These are phyloP conservation scores for Vitis hybrid DNA, from an alignment of 177 flowering plant species.

Conservation along the genomic window DNA sequence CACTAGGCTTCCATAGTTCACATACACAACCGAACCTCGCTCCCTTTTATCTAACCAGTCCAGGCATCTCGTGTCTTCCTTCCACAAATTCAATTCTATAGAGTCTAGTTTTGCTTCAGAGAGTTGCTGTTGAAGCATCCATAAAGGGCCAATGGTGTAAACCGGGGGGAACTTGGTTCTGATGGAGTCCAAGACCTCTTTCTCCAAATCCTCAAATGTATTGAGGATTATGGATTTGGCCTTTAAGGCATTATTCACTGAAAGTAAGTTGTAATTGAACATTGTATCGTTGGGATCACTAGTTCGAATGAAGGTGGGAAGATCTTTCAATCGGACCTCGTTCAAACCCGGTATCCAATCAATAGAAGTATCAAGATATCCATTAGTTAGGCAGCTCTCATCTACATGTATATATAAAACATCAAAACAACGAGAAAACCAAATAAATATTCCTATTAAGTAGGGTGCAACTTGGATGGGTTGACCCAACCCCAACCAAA, in stretches of 20 bases:
- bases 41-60: constrained; percentile 34
- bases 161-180: too few relatives aligned
- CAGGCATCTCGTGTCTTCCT: constrained; percentile 22
- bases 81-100: constrained; percentile 29
- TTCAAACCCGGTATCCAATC: constrained; percentile 1
- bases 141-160: too few relatives aligned
- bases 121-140: too few relatives aligned
- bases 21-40: constrained; percentile 33
- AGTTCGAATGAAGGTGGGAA: constrained; percentile 1
- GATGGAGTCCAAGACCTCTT: too few relatives aligned
- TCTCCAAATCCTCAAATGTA: not conserved
- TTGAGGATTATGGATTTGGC: not conserved
- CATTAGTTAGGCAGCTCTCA: not conserved
- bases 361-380: not conserved
- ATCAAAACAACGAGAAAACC: too few relatives aligned
- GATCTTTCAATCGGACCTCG: not conserved
- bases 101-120: too few relatives aligned
- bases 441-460: too few relatives aligned
- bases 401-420: not conserved
- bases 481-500: too few relatives aligned
- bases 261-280: not conserved
- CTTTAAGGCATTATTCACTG: not conserved
- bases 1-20: constrained; percentile 39
- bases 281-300: not conserved
- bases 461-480: too few relatives aligned